Conservation (phyloP, 1,139 yeast species). For the Eremothecium gossypii region DNA sequence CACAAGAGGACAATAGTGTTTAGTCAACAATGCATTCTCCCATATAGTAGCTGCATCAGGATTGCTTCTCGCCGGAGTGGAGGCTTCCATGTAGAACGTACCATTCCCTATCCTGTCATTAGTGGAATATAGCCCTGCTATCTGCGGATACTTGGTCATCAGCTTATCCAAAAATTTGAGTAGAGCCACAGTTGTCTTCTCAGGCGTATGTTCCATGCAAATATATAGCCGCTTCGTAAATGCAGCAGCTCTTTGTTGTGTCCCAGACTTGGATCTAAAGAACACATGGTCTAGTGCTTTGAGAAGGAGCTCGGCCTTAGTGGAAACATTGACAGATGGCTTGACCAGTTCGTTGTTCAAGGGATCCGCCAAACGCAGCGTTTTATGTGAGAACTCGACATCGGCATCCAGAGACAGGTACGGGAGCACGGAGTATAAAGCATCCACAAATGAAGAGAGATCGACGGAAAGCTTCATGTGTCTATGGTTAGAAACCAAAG, state of each 20-base stretch:
- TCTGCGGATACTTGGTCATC: constrained; percentile 55
- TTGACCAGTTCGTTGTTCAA: constrained; percentile 39
- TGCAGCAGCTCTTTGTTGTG: constrained; percentile 65
- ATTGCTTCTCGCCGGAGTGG: constrained; percentile 66
- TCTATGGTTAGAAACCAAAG: constrained; percentile 67
- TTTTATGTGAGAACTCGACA: constrained; percentile 73
- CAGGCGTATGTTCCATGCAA: constrained; percentile 68
- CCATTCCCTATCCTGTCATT: constrained; percentile 85
- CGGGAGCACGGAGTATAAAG: constrained; percentile 58
- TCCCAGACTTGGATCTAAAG: constrained; percentile 66
- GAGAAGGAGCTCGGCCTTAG: constrained; percentile 76
- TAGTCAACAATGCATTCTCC: constrained; percentile 71
- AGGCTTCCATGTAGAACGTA: constrained; percentile 53
- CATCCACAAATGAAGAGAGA: constrained; percentile 60
- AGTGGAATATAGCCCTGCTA: constrained; percentile 71
- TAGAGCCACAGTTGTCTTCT: constrained; percentile 71
- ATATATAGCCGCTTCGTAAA: constrained; percentile 74
- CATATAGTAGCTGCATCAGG: constrained; percentile 84
- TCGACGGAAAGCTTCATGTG: constrained; percentile 58
- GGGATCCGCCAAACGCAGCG: constrained; percentile 74
- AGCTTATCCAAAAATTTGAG: constrained; percentile 72
- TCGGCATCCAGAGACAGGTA: constrained; percentile 72
- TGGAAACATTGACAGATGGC: constrained; percentile 76
- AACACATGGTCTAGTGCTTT: constrained; percentile 74
- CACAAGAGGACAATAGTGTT: constrained; percentile 78